These are phyloP conservation scores for Poterioochromonas sp. DNA, from an alignment of 352 stramenopile species.

Conservation along the genomic window DNA sequence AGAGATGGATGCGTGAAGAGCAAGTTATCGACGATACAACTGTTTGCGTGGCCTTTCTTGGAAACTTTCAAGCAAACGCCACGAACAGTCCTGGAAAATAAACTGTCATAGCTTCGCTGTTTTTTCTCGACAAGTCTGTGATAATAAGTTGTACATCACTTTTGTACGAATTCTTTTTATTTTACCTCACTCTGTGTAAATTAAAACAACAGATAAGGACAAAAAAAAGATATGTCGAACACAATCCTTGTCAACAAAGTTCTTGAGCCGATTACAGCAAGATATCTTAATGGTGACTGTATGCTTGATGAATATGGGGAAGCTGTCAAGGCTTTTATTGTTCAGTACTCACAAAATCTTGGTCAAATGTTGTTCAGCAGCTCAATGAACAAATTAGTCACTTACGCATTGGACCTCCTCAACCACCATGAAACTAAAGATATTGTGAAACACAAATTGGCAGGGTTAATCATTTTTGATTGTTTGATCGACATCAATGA, in stretches of 20 bases:
- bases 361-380: constrained; percentile 23
- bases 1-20: constrained; percentile 95
- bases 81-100: not conserved
- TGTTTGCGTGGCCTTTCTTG: constrained; percentile 89
- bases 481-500: constrained; percentile 33
- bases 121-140: too few relatives aligned
- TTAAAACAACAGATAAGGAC: too few relatives aligned
- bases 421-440: not conserved
- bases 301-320: too few relatives aligned
- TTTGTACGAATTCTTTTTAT: too few relatives aligned
- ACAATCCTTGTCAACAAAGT: too few relatives aligned
- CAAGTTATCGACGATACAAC: constrained; percentile 98
- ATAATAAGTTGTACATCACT: too few relatives aligned
- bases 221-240: too few relatives aligned
- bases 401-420: not conserved
- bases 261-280: too few relatives aligned
- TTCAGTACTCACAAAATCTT: too few relatives aligned
- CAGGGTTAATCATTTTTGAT: constrained; percentile 27
- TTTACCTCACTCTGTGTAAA: too few relatives aligned
- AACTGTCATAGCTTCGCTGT: not conserved
- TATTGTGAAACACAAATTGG: not conserved
- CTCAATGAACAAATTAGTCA: not conserved
- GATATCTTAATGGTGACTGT: too few relatives aligned
- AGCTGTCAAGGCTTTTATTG: too few relatives aligned
- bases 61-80: constrained; percentile 1